phyloP scores from a whole-genome alignment of 2,329 filamentous ascomycete genomes.

The Teratosphaeria gauchensis region DNA sequence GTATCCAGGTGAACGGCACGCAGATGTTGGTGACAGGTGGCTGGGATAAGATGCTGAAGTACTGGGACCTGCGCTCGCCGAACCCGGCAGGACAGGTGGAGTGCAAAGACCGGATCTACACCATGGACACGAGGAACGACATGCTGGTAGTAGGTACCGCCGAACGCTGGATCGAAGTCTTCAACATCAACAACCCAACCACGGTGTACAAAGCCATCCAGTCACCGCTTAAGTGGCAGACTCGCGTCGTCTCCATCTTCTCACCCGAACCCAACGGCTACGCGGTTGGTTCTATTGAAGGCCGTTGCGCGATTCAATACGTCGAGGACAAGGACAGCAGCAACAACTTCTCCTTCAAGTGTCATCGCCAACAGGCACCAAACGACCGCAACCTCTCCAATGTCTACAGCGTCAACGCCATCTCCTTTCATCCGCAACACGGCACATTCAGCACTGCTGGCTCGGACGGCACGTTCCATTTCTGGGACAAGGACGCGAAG shows the following conservation, averaged over 20 bases:
- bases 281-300: constrained; percentile 92
- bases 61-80: constrained; percentile 68
- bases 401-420: constrained; percentile 92
- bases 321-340: constrained; percentile 81
- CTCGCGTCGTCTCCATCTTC: constrained; percentile 89
- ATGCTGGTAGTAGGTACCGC: constrained; percentile 87
- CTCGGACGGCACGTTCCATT: constrained; percentile 91
- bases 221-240: constrained; percentile 97
- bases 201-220: constrained; percentile 95
- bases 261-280: constrained; percentile 74
- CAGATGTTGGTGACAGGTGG: constrained; percentile 86
- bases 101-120: constrained; percentile 73
- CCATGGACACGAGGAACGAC: constrained; percentile 76
- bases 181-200: constrained; percentile 78
- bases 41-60: constrained; percentile 85
- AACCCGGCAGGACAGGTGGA: constrained; percentile 56
- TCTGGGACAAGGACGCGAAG: constrained; percentile 65
- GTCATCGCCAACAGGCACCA: constrained; percentile 73
- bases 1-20: constrained; percentile 48
- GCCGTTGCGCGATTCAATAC: constrained; percentile 95
- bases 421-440: constrained; percentile 92
- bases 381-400: constrained; percentile 60
- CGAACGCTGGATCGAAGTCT: constrained; percentile 90
- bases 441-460: constrained; percentile 98
- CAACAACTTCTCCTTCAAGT: constrained; percentile 98